These are phyloP conservation scores for Xerocomellus chrysenteron DNA, from an alignment of 768 basidiomycete genomes.

Conservation along the genomic window DNA sequence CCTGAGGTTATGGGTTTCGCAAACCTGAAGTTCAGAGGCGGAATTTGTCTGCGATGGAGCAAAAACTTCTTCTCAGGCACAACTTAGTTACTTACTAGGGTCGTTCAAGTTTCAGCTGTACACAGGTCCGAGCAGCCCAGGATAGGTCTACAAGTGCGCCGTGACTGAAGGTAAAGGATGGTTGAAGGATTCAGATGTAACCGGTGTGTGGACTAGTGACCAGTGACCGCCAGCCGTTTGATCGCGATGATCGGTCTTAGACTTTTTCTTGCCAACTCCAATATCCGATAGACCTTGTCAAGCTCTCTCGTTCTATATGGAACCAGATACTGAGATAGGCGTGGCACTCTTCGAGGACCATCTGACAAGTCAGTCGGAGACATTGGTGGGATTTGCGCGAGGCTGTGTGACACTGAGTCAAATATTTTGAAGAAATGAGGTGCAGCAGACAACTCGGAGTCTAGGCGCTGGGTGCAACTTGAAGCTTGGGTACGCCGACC, in stretches of 20 bases:
- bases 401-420: no score
- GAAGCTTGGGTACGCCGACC: no score
- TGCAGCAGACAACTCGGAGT: background rate
- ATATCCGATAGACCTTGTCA: background rate
- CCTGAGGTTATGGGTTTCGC: background rate
- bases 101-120: background rate
- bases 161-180: no score
- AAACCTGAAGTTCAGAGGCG: background rate
- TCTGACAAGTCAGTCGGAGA: background rate
- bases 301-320: background rate
- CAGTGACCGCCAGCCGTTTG: no score
- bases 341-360: background rate
- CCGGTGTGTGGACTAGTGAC: background rate
- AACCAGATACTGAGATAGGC: background rate
- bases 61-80: background rate
- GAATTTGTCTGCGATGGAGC: no score
- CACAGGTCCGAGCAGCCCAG: background rate
- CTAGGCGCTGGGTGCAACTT: no score
- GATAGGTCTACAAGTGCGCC: background rate
- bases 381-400: background rate
- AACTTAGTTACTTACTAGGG: background rate
- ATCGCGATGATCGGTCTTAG: background rate
- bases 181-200: background rate
- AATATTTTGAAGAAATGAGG: background rate
- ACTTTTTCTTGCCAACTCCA: background rate